Conservation (phyloP, 2,329 filamentous ascomycete genomes). For the Ceratocystis destructans region DNA sequence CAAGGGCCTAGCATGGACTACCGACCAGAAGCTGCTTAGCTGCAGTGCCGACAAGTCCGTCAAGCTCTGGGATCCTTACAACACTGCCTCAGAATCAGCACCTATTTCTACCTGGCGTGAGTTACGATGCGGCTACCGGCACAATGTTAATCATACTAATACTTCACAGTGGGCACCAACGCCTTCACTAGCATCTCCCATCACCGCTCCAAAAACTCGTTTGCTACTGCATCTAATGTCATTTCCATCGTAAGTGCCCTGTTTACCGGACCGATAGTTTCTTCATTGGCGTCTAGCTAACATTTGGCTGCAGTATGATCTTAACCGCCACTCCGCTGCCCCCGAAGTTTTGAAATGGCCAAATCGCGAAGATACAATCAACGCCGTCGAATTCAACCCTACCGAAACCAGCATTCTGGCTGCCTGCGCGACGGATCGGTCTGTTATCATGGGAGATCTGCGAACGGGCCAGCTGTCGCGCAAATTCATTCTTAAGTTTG, state of each 20-base stretch:
- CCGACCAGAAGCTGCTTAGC: conserved; percentile 69
- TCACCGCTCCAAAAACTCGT: conserved; percentile 63
- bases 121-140: not conserved
- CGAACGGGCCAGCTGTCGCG: conserved; percentile 71
- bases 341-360: conserved; percentile 79
- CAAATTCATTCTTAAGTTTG: conserved; percentile 67
- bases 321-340: conserved; percentile 65
- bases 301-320: conserved; percentile 48
- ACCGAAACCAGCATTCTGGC: conserved; percentile 84
- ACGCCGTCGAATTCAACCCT: conserved; percentile 76
- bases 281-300: not conserved
- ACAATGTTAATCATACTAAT: not conserved
- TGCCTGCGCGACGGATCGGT: conserved; percentile 72
- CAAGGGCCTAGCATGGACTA: conserved; percentile 81
- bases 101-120: conserved; percentile 62
- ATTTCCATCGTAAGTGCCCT: conserved; percentile 48
- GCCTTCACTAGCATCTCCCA: conserved; percentile 76
- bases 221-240: conserved; percentile 62
- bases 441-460: conserved; percentile 81
- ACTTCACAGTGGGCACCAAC: conserved; percentile 45
- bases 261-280: not conserved
- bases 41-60: conserved; percentile 77
- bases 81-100: conserved; percentile 50
- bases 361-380: conserved; percentile 80
- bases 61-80: conserved; percentile 85